Evolutionary conservation across 768 basidiomycete species (phyloP).

Genomic region (Hericium erinaceus): DNA sequence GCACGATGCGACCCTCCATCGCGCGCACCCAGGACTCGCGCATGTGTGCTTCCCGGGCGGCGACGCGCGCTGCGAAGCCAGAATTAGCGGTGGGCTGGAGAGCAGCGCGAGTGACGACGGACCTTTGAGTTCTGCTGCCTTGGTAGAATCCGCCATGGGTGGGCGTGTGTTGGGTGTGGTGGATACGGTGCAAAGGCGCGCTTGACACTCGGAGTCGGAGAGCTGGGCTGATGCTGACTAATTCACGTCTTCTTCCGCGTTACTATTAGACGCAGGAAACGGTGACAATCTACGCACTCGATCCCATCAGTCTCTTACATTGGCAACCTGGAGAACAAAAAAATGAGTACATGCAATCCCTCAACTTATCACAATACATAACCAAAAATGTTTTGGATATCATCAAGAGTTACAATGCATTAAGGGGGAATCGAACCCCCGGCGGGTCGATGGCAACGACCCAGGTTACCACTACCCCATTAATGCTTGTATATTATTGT

Average conservation of each 20-base stretch:
- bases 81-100: background rate
- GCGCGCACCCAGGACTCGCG: conserved; percentile 91
- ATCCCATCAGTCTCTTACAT: too few relatives aligned
- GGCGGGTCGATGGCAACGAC: conserved; percentile 67
- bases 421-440: conserved; percentile 1
- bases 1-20: conserved; percentile 87
- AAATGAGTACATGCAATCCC: too few relatives aligned
- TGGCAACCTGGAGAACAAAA: too few relatives aligned
- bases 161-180: conserved; percentile 19
- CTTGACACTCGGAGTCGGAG: too few relatives aligned
- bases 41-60: conserved; percentile 65
- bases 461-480: conserved; percentile 62
- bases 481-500: conserved; percentile 19
- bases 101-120: background rate
- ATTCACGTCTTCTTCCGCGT: too few relatives aligned
- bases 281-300: too few relatives aligned
- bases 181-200: background rate
- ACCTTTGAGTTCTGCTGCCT: conserved; percentile 45
- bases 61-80: conserved; percentile 42
- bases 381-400: too few relatives aligned
- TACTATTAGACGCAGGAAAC: too few relatives aligned
- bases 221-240: too few relatives aligned
- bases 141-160: conserved; percentile 24
- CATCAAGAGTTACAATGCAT: background rate
- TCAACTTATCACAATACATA: too few relatives aligned